Conservation (phyloP, 345 rosid species). For the Punica granatum region DNA sequence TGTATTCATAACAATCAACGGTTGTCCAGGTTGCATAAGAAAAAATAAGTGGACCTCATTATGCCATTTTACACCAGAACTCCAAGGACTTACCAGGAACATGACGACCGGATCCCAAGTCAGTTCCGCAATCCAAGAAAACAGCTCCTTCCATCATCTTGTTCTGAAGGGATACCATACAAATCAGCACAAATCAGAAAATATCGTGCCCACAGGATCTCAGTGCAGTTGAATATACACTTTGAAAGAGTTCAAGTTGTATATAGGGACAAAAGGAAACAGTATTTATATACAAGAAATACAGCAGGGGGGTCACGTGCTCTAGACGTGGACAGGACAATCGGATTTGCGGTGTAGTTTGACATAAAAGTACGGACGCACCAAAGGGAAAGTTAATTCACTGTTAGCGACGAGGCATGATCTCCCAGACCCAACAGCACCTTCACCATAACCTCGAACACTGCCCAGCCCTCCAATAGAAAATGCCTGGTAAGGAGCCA, state of each 20-base stretch:
- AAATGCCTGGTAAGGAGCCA: constrained; percentile 99
- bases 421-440: constrained; percentile 91
- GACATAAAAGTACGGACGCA: constrained; percentile 19
- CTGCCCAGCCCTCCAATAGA: constrained; percentile 85
- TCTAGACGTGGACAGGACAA: neutral
- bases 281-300: neutral
- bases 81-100: constrained; percentile 16
- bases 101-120: constrained; percentile 18
- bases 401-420: constrained; percentile 84
- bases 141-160: constrained; percentile 10
- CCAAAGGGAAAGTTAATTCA: constrained; percentile 76
- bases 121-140: constrained; percentile 20
- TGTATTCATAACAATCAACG: neutral
- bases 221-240: constrained; percentile 32
- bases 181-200: constrained; percentile 47
- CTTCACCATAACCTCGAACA: constrained; percentile 93
- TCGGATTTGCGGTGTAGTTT: neutral
- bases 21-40: neutral
- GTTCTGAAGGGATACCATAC: constrained; percentile 3
- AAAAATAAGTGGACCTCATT: neutral
- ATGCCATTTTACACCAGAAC: neutral
- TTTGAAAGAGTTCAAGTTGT: neutral
- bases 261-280: neutral
- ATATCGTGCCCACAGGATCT: constrained; percentile 60
- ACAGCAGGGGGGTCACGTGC: neutral